Evolutionary conservation across 495 filamentous ascomycete genomes (phyloP).

Genomic region (Oleoguttula mirabilis): DNA sequence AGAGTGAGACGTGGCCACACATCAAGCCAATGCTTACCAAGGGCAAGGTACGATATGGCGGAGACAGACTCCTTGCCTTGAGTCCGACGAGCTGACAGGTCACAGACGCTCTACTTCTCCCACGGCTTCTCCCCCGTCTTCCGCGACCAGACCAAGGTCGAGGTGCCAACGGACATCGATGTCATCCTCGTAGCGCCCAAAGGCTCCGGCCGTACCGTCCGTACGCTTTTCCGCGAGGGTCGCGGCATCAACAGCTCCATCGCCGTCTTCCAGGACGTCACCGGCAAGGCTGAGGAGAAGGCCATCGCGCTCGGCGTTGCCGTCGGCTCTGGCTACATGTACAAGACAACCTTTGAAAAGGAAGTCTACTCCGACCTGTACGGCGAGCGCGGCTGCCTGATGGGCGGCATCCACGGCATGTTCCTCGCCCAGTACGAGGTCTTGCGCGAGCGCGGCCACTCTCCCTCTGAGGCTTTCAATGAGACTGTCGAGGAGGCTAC

Average conservation of each 20-base stretch:
- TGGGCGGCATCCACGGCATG: slow-evolving; percentile 99
- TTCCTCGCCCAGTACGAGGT: slow-evolving; percentile 99
- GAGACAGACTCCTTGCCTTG: no score
- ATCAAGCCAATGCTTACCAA: slow-evolving; percentile 97
- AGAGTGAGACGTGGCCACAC: slow-evolving; percentile 93
- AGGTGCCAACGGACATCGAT: slow-evolving; percentile 86
- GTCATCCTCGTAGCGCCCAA: slow-evolving; percentile 99
- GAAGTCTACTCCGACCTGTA: slow-evolving; percentile 99
- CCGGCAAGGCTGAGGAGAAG: slow-evolving; percentile 95
- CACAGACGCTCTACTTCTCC: slow-evolving; percentile 94
- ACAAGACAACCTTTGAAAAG: slow-evolving; percentile 99
- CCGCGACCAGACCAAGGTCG: slow-evolving; percentile 98
- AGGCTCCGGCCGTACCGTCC: slow-evolving; percentile 95
- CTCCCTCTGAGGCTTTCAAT: slow-evolving; percentile 97
- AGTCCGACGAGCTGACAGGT: no score
- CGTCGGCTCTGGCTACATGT: slow-evolving; percentile 92
- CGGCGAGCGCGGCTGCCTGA: slow-evolving; percentile 98
- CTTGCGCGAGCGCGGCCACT: slow-evolving; percentile 94
- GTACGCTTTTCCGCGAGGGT: slow-evolving; percentile 92
- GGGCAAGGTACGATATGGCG: slow-evolving; percentile 87
- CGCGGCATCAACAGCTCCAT: slow-evolving; percentile 99
- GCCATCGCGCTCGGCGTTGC: slow-evolving; percentile 94
- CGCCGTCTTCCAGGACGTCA: slow-evolving; percentile 97
- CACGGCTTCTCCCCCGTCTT: slow-evolving; percentile 99
- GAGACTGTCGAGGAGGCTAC: slow-evolving; percentile 98